Evolutionary conservation across 2,329 filamentous ascomycete species (phyloP).

Genomic region (Claviceps paspali): DNA sequence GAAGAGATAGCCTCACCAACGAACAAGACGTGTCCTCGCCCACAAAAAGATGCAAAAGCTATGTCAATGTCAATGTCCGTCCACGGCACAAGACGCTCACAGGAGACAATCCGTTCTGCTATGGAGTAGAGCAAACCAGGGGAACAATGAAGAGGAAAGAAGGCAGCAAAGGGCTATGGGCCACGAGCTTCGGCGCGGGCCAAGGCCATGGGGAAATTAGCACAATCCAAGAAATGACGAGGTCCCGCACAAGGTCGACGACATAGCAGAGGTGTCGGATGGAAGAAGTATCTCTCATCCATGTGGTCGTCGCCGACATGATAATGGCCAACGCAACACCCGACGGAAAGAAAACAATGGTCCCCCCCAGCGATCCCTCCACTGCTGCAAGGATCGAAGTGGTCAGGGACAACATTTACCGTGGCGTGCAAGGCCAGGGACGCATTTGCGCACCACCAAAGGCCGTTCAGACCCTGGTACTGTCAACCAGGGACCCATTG

Average conservation of each 20-base stretch:
- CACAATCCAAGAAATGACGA: constrained; percentile 3
- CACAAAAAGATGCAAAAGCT: no score
- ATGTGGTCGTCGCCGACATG: no score
- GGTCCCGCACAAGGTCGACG: constrained; percentile 2
- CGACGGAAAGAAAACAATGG: background rate
- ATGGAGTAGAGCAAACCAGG: background rate
- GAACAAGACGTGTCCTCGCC: no score
- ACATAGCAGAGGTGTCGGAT: background rate
- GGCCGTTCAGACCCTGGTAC: background rate
- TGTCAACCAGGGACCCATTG: background rate
- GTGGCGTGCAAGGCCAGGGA: background rate
- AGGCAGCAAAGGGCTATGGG: background rate
- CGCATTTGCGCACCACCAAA: background rate
- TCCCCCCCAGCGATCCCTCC: background rate
- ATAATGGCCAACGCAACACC: no score
- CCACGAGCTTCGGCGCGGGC: constrained; percentile 1
- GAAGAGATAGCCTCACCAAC: no score
- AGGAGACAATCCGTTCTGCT: no score
- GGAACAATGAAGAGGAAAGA: background rate
- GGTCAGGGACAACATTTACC: background rate
- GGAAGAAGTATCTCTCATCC: no score
- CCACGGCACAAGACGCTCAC: background rate
- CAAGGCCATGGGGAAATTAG: constrained; percentile 3
- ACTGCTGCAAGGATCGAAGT: background rate
- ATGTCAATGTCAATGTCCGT: constrained; percentile 2